These are phyloP conservation scores for Penicillium chermesinum DNA, from an alignment of 495 filamentous ascomycete species.

Conservation along the genomic window DNA sequence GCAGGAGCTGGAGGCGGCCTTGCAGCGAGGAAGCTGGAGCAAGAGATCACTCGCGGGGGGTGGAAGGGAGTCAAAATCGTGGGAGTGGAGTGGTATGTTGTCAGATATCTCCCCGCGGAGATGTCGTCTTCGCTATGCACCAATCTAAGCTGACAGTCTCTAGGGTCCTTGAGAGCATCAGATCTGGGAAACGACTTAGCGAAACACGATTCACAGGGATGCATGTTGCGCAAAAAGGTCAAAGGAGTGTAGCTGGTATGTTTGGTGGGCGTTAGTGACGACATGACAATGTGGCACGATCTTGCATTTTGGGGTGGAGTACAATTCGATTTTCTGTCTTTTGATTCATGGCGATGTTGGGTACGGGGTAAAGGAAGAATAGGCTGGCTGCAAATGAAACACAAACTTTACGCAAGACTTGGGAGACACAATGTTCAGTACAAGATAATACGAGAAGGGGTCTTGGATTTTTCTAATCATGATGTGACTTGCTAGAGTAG, in stretches of 20 bases:
- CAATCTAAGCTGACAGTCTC: background rate
- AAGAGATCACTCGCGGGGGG: slow-evolving; percentile 62
- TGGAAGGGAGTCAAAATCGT: slow-evolving; percentile 71
- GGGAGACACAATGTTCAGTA: no score
- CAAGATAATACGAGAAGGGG: no score
- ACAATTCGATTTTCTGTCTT: background rate
- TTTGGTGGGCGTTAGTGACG: slow-evolving; percentile 23
- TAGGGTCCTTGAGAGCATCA: slow-evolving; percentile 75
- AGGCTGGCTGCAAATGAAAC: no score
- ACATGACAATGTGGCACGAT: background rate
- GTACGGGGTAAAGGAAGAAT: no score
- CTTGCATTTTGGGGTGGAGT: background rate
- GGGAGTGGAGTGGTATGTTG: slow-evolving; percentile 69
- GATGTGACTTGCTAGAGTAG: no score
- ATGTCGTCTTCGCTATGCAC: no score
- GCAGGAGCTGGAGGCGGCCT: slow-evolving; percentile 70
- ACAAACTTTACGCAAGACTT: no score
- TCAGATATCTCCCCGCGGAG: no score
- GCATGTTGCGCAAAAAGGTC: slow-evolving; percentile 53
- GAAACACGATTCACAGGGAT: slow-evolving; percentile 65
- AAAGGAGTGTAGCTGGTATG: slow-evolving; percentile 56
- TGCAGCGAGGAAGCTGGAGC: slow-evolving; percentile 74
- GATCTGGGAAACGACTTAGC: slow-evolving; percentile 64
- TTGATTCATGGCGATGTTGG: background rate
- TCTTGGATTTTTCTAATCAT: no score